Evolutionary conservation across 805 yeast species (phyloP).

Genomic region (Saccharomyces mikatae): DNA sequence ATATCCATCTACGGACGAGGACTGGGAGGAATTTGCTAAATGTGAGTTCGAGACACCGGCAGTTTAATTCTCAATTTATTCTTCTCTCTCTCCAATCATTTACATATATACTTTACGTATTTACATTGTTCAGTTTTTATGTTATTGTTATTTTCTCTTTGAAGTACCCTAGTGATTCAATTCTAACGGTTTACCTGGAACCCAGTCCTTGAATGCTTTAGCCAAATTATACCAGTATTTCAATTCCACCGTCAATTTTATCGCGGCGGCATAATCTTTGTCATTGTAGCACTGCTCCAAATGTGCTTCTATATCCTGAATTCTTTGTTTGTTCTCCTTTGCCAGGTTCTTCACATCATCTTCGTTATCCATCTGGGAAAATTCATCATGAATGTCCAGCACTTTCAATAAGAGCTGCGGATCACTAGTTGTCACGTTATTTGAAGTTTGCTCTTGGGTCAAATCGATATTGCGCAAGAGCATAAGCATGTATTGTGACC

Average conservation of each 20-base stretch:
- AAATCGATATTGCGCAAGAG: constrained; percentile 44
- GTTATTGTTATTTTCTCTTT: not conserved
- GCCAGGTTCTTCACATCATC: constrained; percentile 48
- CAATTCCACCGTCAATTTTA: constrained; percentile 58
- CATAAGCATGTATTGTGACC: constrained; percentile 56
- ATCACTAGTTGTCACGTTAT: constrained; percentile 38
- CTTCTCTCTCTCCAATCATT: not conserved
- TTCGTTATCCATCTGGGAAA: constrained; percentile 57
- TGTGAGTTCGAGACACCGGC: constrained; percentile 58
- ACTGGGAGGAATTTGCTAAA: constrained; percentile 50
- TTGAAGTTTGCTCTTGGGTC: constrained; percentile 47
- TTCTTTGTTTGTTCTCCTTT: constrained; percentile 49
- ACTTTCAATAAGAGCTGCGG: constrained; percentile 64
- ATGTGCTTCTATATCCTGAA: constrained; percentile 36
- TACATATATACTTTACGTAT: not conserved
- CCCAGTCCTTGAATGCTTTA: constrained; percentile 70
- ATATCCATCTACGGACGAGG: constrained; percentile 56
- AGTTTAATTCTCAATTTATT: constrained; percentile 4
- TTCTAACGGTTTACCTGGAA: constrained; percentile 53
- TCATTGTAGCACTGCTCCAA: constrained; percentile 41
- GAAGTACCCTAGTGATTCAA: constrained; percentile 44
- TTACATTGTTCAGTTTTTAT: not conserved
- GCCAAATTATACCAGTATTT: constrained; percentile 81
- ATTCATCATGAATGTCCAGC: constrained; percentile 74
- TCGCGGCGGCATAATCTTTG: constrained; percentile 50